Evolutionary conservation across 371 early-diverging fungal genomes (phyloP).

Genomic region (Syncephalis plumigaleata): DNA sequence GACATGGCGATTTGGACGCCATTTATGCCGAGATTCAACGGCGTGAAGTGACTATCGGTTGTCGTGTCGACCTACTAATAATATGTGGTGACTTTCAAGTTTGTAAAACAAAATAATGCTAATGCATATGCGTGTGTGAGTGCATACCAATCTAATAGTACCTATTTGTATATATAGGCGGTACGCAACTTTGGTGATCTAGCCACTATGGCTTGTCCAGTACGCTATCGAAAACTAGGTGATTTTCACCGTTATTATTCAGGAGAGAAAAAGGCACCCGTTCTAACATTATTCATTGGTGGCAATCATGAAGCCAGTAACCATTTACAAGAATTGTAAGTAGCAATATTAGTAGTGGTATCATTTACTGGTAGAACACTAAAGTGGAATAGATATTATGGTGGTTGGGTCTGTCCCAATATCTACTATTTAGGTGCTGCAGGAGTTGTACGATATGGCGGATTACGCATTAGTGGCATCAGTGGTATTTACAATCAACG

Average conservation of each 20-base stretch:
- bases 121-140: background rate
- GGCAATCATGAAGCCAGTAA: conserved; percentile 96
- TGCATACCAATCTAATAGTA: background rate
- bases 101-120: background rate
- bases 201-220: conserved; percentile 58
- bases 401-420: conserved; percentile 91
- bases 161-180: conserved; percentile 22
- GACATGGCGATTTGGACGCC: conserved; percentile 81
- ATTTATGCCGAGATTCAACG: conserved; percentile 56
- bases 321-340: conserved; percentile 81
- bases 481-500: conserved; percentile 78
- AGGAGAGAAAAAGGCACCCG: conserved; percentile 59
- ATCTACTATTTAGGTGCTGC: conserved; percentile 87
- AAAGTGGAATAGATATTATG: conserved; percentile 72
- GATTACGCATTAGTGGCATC: conserved; percentile 79
- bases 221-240: conserved; percentile 64
- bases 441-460: conserved; percentile 66
- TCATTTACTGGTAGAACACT: background rate
- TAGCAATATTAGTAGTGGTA: conserved; percentile 2
- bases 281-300: conserved; percentile 86
- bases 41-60: conserved; percentile 17
- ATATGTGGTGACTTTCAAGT: conserved; percentile 97
- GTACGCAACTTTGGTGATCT: conserved; percentile 75
- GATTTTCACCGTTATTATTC: conserved; percentile 84
- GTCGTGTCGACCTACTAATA: conserved; percentile 70